These are phyloP conservation scores for Fraxinus velutina DNA, from an alignment of 305 asterid genomes.

Conservation along the genomic window DNA sequence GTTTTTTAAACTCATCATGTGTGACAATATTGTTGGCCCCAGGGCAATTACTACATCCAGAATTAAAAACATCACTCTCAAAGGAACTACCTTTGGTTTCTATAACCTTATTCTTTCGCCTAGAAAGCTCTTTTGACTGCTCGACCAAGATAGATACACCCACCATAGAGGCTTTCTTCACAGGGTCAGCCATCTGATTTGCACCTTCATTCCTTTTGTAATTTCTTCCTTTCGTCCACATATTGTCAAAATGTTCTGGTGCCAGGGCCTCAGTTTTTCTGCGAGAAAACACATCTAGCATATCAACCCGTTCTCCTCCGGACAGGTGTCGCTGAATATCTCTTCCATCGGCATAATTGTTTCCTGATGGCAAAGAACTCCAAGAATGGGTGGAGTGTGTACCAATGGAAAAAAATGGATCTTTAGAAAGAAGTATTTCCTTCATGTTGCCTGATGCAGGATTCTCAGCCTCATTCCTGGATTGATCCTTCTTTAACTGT, in stretches of 20 bases:
- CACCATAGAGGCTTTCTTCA: slow-evolving; percentile 37
- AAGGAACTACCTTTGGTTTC: slow-evolving; percentile 19
- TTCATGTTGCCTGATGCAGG: slow-evolving; percentile 36
- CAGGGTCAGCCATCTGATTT: slow-evolving; percentile 35
- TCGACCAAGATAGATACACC: slow-evolving; percentile 44
- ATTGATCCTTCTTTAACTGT: slow-evolving; percentile 67
- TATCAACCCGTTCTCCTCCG: slow-evolving; percentile 89
- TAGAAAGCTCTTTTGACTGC: slow-evolving; percentile 36
- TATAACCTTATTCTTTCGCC: slow-evolving; percentile 36
- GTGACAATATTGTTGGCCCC: slow-evolving; percentile 20
- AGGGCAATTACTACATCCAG: slow-evolving; percentile 31
- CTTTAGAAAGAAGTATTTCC: slow-evolving; percentile 54
- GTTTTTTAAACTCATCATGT: slow-evolving; percentile 24
- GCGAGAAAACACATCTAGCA: slow-evolving; percentile 68
- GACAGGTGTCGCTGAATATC: slow-evolving; percentile 50
- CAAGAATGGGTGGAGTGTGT: slow-evolving; percentile 70
- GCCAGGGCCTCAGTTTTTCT: slow-evolving; percentile 81
- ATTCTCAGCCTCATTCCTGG: slow-evolving; percentile 32
- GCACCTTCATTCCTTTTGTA: slow-evolving; percentile 60
- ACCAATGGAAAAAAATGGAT: slow-evolving; percentile 79
- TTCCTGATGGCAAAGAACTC: slow-evolving; percentile 58
- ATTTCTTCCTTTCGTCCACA: slow-evolving; percentile 96
- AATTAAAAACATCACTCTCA: slow-evolving; percentile 24
- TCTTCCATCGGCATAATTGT: slow-evolving; percentile 44
- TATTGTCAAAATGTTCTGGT: slow-evolving; percentile 93